Evolutionary conservation across 306 rosid species (phyloP).

Genomic region (Castanospermum australe): DNA sequence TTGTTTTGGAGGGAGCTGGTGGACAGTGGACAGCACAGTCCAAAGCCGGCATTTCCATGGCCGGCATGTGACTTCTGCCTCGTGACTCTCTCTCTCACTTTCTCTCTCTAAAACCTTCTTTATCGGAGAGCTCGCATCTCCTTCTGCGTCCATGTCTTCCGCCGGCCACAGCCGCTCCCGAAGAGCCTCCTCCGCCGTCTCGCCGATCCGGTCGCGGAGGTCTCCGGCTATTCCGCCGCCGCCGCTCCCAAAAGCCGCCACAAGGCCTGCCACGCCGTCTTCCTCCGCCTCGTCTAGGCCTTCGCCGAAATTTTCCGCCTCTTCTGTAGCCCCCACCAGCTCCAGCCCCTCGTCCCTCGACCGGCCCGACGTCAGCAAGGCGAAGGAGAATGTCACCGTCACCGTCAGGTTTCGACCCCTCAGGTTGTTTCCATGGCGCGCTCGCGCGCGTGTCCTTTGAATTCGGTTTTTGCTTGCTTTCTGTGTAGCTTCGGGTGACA

Average conservation of each 20-base stretch:
- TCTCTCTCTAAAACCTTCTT: neutral
- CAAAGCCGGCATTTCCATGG: constrained; percentile 42
- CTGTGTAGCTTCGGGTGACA: neutral
- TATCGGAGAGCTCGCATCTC: neutral
- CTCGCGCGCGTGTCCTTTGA: neutral
- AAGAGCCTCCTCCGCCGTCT: constrained; percentile 47
- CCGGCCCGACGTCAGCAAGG: constrained; percentile 48
- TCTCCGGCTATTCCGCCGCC: constrained; percentile 37
- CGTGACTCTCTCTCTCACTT: neutral
- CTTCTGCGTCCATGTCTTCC: constrained; percentile 48
- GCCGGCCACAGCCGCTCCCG: constrained; percentile 48
- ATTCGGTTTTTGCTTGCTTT: neutral
- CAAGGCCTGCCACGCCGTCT: constrained; percentile 61
- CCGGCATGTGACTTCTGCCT: constrained; percentile 42
- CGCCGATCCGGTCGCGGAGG: constrained; percentile 69
- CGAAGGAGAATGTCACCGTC: constrained; percentile 85
- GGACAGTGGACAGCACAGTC: too few relatives aligned
- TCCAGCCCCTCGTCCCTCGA: constrained; percentile 34
- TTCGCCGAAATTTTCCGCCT: constrained; percentile 39
- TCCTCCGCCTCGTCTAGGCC: constrained; percentile 45
- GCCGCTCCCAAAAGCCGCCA: constrained; percentile 31
- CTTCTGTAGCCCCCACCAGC: constrained; percentile 42
- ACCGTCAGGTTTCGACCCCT: constrained; percentile 90
- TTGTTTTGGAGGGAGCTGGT: constrained; percentile 59
- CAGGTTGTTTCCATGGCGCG: constrained; percentile 45